Percentiles rank a stretch among this genome's conserved stretches.
These are phyloP conservation scores for Haplosporangium sp. DNA, from an alignment of 371 early-diverging fungal species.

Conservation along the genomic window DNA sequence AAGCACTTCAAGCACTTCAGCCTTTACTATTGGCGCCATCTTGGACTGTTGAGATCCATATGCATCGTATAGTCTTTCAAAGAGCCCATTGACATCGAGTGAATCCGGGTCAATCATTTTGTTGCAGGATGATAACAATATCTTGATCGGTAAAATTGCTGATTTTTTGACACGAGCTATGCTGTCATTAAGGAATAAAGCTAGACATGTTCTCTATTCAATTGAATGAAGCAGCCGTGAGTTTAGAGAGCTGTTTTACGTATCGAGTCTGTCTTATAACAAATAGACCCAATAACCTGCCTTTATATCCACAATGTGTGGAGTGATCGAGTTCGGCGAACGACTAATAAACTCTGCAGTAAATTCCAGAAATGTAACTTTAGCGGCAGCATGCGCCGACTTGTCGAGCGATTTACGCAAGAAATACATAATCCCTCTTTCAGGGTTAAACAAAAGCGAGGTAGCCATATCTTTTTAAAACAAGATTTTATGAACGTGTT, in stretches of 20 bases:
- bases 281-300: constrained; percentile 2
- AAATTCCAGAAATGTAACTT: constrained; percentile 51
- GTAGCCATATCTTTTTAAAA: constrained; percentile 44
- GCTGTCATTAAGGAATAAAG: constrained; percentile 38
- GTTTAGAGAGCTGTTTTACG: background rate
- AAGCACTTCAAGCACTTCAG: constrained; percentile 61
- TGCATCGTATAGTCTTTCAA: constrained; percentile 33
- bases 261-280: background rate
- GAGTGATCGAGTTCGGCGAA: constrained; percentile 30
- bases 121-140: constrained; percentile 33
- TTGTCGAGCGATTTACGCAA: constrained; percentile 42
- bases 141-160: constrained; percentile 47
- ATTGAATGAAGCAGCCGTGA: background rate
- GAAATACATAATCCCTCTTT: constrained; percentile 40
- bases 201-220: constrained; percentile 35
- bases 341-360: constrained; percentile 48
- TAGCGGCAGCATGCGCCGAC: constrained; percentile 28
- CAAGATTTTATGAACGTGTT: background rate
- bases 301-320: constrained; percentile 50
- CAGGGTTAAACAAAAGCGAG: constrained; percentile 40
- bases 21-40: constrained; percentile 58
- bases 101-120: constrained; percentile 44
- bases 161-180: constrained; percentile 37
- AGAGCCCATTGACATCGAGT: constrained; percentile 36
- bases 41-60: constrained; percentile 53